Evolutionary conservation across 345 rosid genomes (phyloP), one percentile per base, ranked within the genome.

Genomic region (Eucalyptus sp.): DNA sequence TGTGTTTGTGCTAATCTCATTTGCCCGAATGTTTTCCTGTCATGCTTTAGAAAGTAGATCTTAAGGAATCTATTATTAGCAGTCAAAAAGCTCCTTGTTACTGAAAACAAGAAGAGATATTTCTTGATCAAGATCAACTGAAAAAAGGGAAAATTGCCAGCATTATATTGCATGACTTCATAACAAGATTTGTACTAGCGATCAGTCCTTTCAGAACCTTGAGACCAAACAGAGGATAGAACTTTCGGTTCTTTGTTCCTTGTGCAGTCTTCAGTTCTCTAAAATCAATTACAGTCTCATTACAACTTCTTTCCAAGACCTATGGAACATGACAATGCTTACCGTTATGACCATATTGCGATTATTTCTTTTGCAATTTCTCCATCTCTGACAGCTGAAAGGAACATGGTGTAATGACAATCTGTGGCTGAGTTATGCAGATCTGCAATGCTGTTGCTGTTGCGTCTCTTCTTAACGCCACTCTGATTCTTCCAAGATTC

Each of bases 391-490:
- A 89, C 14, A 41, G 41, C 49, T 86, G 48, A 86, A 49, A 31
- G 60, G 60, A 50, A 22, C 60, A 51, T 31, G 11, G 33, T 88
- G 84, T 76, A 41, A 76, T 85, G 22, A 49, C 33, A 14, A 27
- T 50, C 58, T 24, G 46, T 46, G 71, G 41, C 76, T 90, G 31
- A 84, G 68, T 58, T 41, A 80, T 92, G 92, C 94, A 97, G 99
- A 94, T 96, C 2, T 96, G 99, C 91, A 97, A 96, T 62, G 96
- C 96, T 41, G 96, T 96, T 88, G 92, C 98, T 3, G 94, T 96
- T 92, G 98, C 99, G 41, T 92, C 95, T 84, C 91, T 96, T 86
- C 98, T 97, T 29, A 95, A 97, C 9, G 97, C 98, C 37, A 95
- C 97, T 86, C 91, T 97, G 86, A 94, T 95, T 90, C 90, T 96